phyloP scores from a whole-genome alignment of 805 yeast genomes.

The Pichia heedii region DNA sequence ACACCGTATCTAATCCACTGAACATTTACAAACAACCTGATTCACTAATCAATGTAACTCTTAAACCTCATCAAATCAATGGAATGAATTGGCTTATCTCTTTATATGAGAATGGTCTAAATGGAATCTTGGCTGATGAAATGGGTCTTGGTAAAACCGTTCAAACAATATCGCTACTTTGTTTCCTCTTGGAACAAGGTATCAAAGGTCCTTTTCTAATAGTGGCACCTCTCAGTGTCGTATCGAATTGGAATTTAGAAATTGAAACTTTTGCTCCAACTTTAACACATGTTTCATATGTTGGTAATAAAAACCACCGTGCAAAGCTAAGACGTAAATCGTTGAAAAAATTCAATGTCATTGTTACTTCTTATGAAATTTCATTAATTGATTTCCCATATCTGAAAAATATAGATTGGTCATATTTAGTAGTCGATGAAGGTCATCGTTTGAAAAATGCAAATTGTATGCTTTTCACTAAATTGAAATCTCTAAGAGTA shows the following conservation, averaged over 20 bases:
- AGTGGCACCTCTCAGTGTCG: slow-evolving; percentile 77
- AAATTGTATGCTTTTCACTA: slow-evolving; percentile 64
- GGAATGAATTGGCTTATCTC: slow-evolving; percentile 90
- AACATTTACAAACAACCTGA: slow-evolving; percentile 38
- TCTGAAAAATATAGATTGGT: slow-evolving; percentile 56
- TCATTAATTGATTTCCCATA: slow-evolving; percentile 57
- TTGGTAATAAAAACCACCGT: slow-evolving; percentile 56
- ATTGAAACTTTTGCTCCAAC: slow-evolving; percentile 64
- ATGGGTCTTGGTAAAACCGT: slow-evolving; percentile 96
- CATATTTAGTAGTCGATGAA: slow-evolving; percentile 84
- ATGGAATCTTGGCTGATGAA: slow-evolving; percentile 94
- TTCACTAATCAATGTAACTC: slow-evolving; percentile 43
- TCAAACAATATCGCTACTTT: slow-evolving; percentile 73
- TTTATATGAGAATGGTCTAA: slow-evolving; percentile 84
- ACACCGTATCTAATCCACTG: not conserved
- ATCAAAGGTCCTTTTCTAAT: slow-evolving; percentile 70
- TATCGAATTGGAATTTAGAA: slow-evolving; percentile 79
- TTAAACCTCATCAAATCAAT: slow-evolving; percentile 80
- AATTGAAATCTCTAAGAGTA: slow-evolving; percentile 58
- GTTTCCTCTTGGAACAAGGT: slow-evolving; percentile 70
- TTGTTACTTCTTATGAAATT: slow-evolving; percentile 78
- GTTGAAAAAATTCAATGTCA: slow-evolving; percentile 34
- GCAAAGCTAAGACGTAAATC: slow-evolving; percentile 28
- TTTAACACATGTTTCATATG: slow-evolving; percentile 52
- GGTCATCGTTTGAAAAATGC: slow-evolving; percentile 89